These are phyloP conservation scores for Neurospora sp. DNA, from an alignment of 495 filamentous ascomycete genomes.

Conservation along the genomic window DNA sequence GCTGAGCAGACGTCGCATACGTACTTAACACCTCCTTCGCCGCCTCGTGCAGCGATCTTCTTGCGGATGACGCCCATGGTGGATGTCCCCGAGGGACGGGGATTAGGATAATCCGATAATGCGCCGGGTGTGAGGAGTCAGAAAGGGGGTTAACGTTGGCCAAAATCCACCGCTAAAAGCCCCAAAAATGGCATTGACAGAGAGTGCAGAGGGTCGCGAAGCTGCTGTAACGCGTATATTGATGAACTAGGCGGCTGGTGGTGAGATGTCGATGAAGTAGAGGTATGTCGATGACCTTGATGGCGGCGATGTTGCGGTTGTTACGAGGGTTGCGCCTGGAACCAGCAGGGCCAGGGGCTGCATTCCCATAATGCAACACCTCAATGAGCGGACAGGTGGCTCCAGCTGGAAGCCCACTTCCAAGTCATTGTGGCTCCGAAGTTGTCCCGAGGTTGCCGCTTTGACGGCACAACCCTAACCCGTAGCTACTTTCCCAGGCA, in stretches of 20 bases:
- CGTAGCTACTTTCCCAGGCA: background rate
- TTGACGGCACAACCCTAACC: background rate
- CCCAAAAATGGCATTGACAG: background rate
- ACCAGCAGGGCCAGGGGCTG: background rate
- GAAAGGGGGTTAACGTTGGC: conserved; percentile 1
- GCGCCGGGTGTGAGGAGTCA: conserved; percentile 7
- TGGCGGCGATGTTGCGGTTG: conserved; percentile 7
- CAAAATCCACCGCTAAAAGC: conserved; percentile 7
- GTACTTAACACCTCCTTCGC: conserved; percentile 87
- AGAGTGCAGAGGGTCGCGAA: background rate
- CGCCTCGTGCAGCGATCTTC: conserved; percentile 81
- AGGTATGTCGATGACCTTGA: background rate
- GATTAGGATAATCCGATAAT: conserved; percentile 8
- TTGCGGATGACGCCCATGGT: conserved; percentile 92
- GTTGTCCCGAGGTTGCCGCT: background rate
- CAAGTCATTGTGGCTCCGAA: background rate
- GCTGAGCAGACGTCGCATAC: conserved; percentile 92
- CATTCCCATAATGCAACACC: background rate
- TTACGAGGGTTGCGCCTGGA: conserved; percentile 1
- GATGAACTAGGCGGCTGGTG: conserved; percentile 11
- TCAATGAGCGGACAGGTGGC: background rate
- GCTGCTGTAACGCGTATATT: conserved; percentile 11
- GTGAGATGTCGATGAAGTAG: conserved; percentile 11
- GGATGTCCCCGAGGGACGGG: conserved; percentile 3
- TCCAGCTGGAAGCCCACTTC: background rate